phyloP scores from a whole-genome alignment of 2,329 filamentous ascomycete genomes.

The Fusarium fracticaudum region DNA sequence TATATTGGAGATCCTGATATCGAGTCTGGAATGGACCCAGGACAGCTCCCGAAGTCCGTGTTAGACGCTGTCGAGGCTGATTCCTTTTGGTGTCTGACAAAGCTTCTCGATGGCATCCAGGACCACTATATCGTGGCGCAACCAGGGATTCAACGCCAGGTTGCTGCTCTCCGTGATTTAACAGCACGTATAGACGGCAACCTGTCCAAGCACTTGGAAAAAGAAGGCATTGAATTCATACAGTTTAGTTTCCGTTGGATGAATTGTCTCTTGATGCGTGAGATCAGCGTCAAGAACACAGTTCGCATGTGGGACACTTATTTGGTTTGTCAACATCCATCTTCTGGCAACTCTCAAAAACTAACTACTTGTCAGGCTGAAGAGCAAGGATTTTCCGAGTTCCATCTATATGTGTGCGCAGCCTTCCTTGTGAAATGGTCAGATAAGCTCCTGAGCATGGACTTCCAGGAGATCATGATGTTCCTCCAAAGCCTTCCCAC shows the following conservation, averaged over 20 bases:
- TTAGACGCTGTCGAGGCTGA: slow-evolving; percentile 97
- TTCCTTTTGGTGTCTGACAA: slow-evolving; percentile 98
- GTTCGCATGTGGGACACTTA: slow-evolving; percentile 99
- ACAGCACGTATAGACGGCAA: slow-evolving; percentile 87
- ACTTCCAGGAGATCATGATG: slow-evolving; percentile 99
- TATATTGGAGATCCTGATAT: slow-evolving; percentile 96
- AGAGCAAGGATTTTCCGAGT: slow-evolving; percentile 97
- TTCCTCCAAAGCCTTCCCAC: slow-evolving; percentile 96
- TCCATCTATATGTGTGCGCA: slow-evolving; percentile 97
- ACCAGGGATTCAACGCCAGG: slow-evolving; percentile 94
- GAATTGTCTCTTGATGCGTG: slow-evolving; percentile 98
- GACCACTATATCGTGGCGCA: slow-evolving; percentile 99
- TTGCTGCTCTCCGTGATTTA: slow-evolving; percentile 86
- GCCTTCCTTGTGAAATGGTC: slow-evolving; percentile 99
- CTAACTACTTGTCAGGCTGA: slow-evolving; percentile 73
- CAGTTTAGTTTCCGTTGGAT: slow-evolving; percentile 99
- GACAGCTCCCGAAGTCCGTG: slow-evolving; percentile 88
- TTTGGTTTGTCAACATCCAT: slow-evolving; percentile 70
- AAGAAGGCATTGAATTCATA: slow-evolving; percentile 95
- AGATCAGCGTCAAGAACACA: slow-evolving; percentile 95
- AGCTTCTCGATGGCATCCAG: slow-evolving; percentile 97
- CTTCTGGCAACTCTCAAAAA: not conserved
- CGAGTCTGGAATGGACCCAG: slow-evolving; percentile 95
- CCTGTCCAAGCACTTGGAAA: slow-evolving; percentile 88
- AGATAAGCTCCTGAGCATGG: slow-evolving; percentile 93